These are phyloP conservation scores for Ilyonectria mors-panacis DNA, from an alignment of 2,329 filamentous ascomycete species.

Conservation along the genomic window DNA sequence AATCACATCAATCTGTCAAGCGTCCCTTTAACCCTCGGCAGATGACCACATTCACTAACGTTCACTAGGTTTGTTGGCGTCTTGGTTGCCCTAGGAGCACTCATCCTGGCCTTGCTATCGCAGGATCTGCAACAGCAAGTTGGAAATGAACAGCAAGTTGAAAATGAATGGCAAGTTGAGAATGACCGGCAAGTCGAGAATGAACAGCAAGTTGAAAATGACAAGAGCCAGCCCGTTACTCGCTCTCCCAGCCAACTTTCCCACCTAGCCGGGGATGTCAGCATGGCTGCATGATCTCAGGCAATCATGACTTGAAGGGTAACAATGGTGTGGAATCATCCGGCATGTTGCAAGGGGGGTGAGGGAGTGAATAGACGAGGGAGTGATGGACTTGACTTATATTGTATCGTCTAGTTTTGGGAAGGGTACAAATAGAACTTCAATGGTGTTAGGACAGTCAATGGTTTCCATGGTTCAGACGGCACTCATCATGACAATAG, in stretches of 20 bases:
- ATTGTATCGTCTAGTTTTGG: constrained; percentile 1
- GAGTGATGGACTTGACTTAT: neutral
- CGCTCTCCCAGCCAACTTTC: constrained; percentile 12
- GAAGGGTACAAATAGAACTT: neutral
- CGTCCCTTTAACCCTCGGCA: neutral
- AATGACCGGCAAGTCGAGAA: too few species aligned
- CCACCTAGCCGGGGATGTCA: neutral
- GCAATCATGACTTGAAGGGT: neutral
- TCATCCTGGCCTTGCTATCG: constrained; percentile 35
- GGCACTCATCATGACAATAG: constrained; percentile 5
- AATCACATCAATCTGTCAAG: constrained; percentile 47
- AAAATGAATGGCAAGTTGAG: too few species aligned
- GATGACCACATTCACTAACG: constrained; percentile 26
- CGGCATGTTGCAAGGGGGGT: neutral
- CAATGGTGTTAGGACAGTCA: neutral
- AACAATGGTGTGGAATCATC: neutral
- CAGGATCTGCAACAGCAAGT: neutral
- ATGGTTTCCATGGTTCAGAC: neutral
- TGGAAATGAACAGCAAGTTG: too few species aligned
- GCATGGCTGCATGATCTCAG: constrained; percentile 2
- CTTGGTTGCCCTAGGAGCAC: constrained; percentile 36
- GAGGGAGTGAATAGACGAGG: neutral
- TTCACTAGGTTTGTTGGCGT: constrained; percentile 39
- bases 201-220: neutral
- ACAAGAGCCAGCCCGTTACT: constrained; percentile 1